phyloP scores from a whole-genome alignment of 2,329 filamentous ascomycete species.

The Monilinia fructigena region DNA sequence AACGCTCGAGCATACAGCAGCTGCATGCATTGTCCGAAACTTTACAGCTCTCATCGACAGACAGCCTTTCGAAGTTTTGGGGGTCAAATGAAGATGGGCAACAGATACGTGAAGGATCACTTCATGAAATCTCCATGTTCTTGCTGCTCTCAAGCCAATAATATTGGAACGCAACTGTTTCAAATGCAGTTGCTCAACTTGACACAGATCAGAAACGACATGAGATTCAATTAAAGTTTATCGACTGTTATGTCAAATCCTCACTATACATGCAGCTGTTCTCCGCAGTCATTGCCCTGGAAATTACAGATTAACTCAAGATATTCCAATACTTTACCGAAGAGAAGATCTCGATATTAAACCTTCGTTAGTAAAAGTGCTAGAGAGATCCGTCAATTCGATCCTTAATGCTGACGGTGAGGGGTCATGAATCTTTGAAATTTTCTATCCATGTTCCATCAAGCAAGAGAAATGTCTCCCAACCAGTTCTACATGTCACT shows the following conservation, averaged over 20 bases:
- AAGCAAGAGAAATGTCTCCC: background rate
- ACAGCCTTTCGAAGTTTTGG: background rate
- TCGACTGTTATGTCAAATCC: slow-evolving; percentile 1
- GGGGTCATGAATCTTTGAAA: background rate
- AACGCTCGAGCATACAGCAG: background rate
- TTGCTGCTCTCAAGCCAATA: background rate
- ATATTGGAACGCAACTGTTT: background rate
- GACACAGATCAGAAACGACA: slow-evolving; percentile 20
- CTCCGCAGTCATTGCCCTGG: background rate
- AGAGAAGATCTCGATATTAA: background rate
- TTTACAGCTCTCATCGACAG: background rate
- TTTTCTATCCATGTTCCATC: background rate
- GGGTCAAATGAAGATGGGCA: background rate
- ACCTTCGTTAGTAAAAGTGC: background rate
- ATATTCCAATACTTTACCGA: background rate
- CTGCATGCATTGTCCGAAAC: background rate
- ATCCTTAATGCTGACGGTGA: background rate
- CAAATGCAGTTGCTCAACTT: background rate
- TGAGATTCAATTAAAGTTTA: background rate
- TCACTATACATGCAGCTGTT: background rate
- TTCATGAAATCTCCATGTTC: background rate
- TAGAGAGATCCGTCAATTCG: background rate
- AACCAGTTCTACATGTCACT: background rate
- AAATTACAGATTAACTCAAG: background rate
- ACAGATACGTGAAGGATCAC: background rate